Conservation (phyloP, 805 yeast species). For the Myxozyma monticola region DNA sequence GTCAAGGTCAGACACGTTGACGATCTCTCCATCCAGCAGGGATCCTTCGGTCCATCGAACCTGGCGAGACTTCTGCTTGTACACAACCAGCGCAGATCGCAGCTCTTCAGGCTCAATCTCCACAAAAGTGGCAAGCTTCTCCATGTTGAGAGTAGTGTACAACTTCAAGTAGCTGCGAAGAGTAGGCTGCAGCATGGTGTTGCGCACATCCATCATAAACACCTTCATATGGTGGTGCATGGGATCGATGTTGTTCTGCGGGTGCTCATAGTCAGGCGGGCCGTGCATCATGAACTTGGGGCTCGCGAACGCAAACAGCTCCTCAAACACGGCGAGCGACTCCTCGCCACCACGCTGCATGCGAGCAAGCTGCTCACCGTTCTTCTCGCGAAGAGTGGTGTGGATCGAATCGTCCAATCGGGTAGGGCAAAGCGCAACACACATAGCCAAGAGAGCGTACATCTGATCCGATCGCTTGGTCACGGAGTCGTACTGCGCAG, state of each 20-base stretch:
- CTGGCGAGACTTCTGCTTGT: conserved; percentile 48
- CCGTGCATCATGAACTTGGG: conserved; percentile 51
- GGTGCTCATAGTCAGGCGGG: conserved; percentile 40
- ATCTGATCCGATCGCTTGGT: conserved; percentile 53
- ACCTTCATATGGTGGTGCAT: conserved; percentile 46
- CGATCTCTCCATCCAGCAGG: conserved; percentile 45
- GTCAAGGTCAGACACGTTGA: conserved; percentile 48
- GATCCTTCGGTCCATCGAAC: conserved; percentile 46
- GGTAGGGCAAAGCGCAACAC: conserved; percentile 49
- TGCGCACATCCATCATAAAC: conserved; percentile 46
- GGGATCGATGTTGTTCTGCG: conserved; percentile 43
- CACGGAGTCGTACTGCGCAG: conserved; percentile 49
- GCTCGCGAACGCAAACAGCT: conserved; percentile 48
- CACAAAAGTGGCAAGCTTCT: conserved; percentile 46
- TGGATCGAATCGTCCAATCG: conserved; percentile 49
- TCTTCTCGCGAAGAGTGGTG: conserved; percentile 48
- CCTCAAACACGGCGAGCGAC: conserved; percentile 46
- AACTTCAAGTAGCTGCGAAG: conserved; percentile 49
- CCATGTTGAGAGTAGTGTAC: conserved; percentile 49
- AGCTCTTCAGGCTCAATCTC: conserved; percentile 43
- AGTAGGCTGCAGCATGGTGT: conserved; percentile 43
- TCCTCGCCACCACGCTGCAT: conserved; percentile 48
- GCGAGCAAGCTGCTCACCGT: conserved; percentile 48
- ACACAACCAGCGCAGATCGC: conserved; percentile 44
- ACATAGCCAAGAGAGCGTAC: conserved; percentile 51